phyloP scores from a whole-genome alignment of 2,329 filamentous ascomycete species.

The Fusarium scirpi region DNA sequence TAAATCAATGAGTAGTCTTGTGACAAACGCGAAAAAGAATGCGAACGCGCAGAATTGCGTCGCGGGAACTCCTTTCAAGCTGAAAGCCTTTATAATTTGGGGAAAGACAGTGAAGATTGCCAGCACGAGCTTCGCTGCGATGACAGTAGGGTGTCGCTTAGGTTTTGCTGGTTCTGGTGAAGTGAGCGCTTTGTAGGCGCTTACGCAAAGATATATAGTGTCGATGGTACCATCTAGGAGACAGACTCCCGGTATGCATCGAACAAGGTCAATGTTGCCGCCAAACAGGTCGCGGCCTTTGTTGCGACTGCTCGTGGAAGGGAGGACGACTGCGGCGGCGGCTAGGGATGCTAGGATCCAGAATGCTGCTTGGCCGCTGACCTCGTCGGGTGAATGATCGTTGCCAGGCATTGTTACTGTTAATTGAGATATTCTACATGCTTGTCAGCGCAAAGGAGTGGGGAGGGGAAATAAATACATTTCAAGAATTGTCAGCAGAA shows the following conservation, averaged over 20 bases:
- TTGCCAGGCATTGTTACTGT: neutral
- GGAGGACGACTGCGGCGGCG: conserved; percentile 2
- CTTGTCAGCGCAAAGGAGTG: neutral
- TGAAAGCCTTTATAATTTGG: neutral
- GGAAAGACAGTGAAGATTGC: neutral
- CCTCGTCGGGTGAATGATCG: neutral
- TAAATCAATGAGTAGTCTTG: conserved; percentile 2
- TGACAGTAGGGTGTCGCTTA: rapidly evolving
- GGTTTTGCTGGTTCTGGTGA: neutral
- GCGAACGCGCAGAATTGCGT: conserved; percentile 2
- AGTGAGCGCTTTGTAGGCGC: rapidly evolving
- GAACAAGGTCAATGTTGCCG: conserved; percentile 2
- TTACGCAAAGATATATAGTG: rapidly evolving
- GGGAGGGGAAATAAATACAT: neutral
- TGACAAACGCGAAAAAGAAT: neutral
- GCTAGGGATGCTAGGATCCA: conserved; percentile 22
- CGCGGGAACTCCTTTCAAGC: conserved; percentile 1
- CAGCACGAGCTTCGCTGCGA: neutral
- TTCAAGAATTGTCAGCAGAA: neutral
- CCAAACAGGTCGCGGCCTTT: neutral
- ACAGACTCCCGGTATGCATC: conserved; percentile 7
- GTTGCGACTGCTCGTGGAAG: neutral
- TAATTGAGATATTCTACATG: neutral
- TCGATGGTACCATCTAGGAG: neutral
- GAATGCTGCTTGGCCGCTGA: conserved; percentile 16